Evolutionary conservation across 352 stramenopile species (phyloP).

Genomic region (Phytophthora multivora): DNA sequence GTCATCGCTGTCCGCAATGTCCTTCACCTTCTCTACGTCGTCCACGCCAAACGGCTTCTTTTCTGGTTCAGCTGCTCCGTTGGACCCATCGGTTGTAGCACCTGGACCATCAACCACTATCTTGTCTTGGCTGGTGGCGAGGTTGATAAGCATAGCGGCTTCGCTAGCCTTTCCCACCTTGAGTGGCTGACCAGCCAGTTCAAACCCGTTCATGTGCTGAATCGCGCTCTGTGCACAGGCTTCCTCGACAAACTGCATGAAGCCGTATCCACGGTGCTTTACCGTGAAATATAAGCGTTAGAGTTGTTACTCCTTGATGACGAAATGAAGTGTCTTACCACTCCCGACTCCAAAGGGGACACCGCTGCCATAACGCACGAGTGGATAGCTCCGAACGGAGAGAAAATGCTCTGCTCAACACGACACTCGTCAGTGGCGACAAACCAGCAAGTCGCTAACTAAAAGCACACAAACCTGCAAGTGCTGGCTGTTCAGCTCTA

Average conservation of each 20-base stretch:
- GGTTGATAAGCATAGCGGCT: constrained; percentile 67
- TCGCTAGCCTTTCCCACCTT: constrained; percentile 82
- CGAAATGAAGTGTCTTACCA: constrained; percentile 34
- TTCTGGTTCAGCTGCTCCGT: background rate
- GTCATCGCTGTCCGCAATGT: constrained; percentile 34
- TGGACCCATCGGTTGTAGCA: constrained; percentile 5
- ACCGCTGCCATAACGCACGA: constrained; percentile 70
- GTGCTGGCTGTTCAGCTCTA: constrained; percentile 79
- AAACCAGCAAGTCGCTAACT: background rate
- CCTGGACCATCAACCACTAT: constrained; percentile 42
- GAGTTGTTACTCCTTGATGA: background rate
- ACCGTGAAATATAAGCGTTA: background rate
- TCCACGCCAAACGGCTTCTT: constrained; percentile 57
- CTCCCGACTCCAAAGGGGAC: constrained; percentile 55
- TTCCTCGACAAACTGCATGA: constrained; percentile 75
- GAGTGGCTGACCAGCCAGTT: constrained; percentile 72
- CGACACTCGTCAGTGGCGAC: background rate
- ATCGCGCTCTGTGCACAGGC: constrained; percentile 65
- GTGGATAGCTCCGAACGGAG: constrained; percentile 69
- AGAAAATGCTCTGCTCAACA: constrained; percentile 70
- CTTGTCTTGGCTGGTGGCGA: constrained; percentile 70
- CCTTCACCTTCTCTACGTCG: constrained; percentile 64
- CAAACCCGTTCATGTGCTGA: constrained; percentile 86
- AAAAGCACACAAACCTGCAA: constrained; percentile 49
- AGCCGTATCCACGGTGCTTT: constrained; percentile 77